Conservation (phyloP, 805 yeast species). For the Clavispora fructus region DNA sequence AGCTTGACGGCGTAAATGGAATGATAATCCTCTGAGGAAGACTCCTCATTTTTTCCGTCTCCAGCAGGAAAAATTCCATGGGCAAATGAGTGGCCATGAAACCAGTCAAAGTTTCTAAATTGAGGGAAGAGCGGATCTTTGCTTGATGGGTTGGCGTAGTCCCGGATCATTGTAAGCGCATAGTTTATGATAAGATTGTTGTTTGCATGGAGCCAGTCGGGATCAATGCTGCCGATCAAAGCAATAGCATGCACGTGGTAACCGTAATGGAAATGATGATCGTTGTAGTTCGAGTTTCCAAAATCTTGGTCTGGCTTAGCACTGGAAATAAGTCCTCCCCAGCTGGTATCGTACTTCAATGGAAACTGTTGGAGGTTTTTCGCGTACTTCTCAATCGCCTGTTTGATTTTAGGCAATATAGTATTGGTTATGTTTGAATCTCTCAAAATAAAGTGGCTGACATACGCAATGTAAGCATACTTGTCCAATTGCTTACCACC, state of each 20-base stretch:
- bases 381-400: constrained; percentile 66
- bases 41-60: constrained; percentile 75
- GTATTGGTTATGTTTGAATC: constrained; percentile 47
- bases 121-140: constrained; percentile 59
- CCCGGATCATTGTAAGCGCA: constrained; percentile 58
- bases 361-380: constrained; percentile 67
- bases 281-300: constrained; percentile 68
- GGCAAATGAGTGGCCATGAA: constrained; percentile 74
- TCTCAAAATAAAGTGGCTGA: constrained; percentile 58
- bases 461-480: constrained; percentile 80
- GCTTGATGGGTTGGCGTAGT: constrained; percentile 55
- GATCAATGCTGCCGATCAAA: constrained; percentile 52
- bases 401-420: constrained; percentile 54
- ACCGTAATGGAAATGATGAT: constrained; percentile 75
- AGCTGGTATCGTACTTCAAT: constrained; percentile 69
- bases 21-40: constrained; percentile 70
- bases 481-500: constrained; percentile 59
- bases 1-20: constrained; percentile 63
- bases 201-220: constrained; percentile 27
- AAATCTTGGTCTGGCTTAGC: constrained; percentile 63
- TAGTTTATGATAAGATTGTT: constrained; percentile 39
- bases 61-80: constrained; percentile 66
- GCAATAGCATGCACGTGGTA: constrained; percentile 72
- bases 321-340: constrained; percentile 74
- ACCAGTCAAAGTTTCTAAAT: constrained; percentile 69